Evolutionary conservation across 345 rosid species (phyloP).

Genomic region (Cardiospermum halicacabum): DNA sequence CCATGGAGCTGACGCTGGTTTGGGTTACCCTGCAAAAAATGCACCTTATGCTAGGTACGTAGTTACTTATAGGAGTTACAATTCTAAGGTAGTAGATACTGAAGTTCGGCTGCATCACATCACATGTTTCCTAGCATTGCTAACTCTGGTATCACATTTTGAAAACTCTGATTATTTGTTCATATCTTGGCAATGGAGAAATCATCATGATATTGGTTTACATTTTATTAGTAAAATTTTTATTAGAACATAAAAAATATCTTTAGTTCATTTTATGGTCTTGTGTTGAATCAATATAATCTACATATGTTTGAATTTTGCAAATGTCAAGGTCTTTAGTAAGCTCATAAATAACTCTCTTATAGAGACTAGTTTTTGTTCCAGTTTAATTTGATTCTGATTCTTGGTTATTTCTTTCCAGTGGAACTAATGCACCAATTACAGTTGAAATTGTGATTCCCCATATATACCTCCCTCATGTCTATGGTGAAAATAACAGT

Average conservation of each 20-base stretch:
- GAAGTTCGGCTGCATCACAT: conserved; percentile 1
- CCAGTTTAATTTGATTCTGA: background rate
- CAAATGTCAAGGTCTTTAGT: background rate
- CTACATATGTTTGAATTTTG: background rate
- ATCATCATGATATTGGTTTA: background rate
- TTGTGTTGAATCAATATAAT: background rate
- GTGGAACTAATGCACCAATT: conserved; percentile 41
- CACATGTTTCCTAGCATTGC: background rate
- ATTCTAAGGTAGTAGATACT: background rate
- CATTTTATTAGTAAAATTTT: background rate
- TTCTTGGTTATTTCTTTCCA: conserved; percentile 11
- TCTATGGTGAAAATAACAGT: conserved; percentile 62
- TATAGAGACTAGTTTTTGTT: background rate
- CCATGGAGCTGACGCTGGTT: conserved; percentile 50
- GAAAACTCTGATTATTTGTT: background rate
- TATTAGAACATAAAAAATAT: too few species aligned
- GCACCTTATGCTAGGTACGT: conserved; percentile 50
- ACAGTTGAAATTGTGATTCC: conserved; percentile 68
- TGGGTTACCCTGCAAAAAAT: conserved; percentile 44
- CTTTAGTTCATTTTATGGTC: too few species aligned
- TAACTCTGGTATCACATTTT: background rate
- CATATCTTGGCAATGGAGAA: background rate
- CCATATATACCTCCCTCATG: conserved; percentile 45
- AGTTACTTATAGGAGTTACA: conserved; percentile 6
- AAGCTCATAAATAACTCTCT: background rate